Percentiles rank a stretch among this genome's conserved stretches.
Evolutionary conservation across 1,284 basidiomycete species (phyloP).

Genomic region (Heterobasidion irregulare): DNA sequence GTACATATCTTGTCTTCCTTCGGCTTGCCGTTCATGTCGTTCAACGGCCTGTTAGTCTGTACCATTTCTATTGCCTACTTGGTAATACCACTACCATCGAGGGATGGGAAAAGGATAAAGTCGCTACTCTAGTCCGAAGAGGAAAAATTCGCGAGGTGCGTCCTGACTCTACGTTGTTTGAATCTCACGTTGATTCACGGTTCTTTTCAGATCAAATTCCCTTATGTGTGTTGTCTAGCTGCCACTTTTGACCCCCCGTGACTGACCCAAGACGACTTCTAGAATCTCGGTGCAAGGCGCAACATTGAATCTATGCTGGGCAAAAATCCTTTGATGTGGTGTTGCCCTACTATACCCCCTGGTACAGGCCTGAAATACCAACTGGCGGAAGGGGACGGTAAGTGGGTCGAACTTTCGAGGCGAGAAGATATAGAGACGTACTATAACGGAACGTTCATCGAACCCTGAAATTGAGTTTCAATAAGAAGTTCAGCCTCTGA

Average conservation of each 20-base stretch:
- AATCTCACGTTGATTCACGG: background rate
- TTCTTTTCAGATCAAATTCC: constrained; percentile 70
- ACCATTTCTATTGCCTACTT: constrained; percentile 79
- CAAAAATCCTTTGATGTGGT: constrained; percentile 69
- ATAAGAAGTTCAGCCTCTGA: background rate
- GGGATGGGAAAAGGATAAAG: constrained; percentile 96
- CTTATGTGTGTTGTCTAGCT: constrained; percentile 59
- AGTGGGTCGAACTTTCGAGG: constrained; percentile 51
- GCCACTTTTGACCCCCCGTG: constrained; percentile 1
- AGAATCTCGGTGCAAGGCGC: constrained; percentile 70
- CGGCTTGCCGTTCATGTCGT: background rate
- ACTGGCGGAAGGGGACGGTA: constrained; percentile 65
- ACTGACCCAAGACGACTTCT: constrained; percentile 6
- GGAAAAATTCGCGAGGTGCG: constrained; percentile 81
- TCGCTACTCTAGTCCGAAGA: constrained; percentile 73
- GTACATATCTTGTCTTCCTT: constrained; percentile 22
- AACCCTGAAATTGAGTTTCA: constrained; percentile 6
- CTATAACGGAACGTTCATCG: constrained; percentile 8
- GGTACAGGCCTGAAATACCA: constrained; percentile 78
- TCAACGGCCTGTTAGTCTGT: constrained; percentile 44
- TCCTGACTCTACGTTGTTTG: constrained; percentile 5
- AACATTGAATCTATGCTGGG: constrained; percentile 82
- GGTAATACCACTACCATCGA: constrained; percentile 95
- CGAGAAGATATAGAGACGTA: constrained; percentile 5
- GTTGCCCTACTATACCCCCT: constrained; percentile 58